Evolutionary conservation across 75 land plant species (phyloP).

Genomic region (Chamaecyparis obtusa): DNA sequence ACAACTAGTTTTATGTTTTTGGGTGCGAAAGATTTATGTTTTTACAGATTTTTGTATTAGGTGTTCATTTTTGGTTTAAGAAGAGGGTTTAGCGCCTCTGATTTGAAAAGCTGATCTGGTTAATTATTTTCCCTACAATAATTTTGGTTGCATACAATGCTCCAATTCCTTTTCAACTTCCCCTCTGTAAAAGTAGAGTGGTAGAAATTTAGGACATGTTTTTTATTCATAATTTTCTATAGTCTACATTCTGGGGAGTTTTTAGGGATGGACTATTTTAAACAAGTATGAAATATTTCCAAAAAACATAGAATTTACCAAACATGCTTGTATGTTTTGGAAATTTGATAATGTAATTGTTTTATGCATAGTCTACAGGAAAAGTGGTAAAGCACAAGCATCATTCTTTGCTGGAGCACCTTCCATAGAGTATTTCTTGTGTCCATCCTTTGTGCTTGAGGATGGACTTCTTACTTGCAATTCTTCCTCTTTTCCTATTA

Average conservation of each 20-base stretch:
- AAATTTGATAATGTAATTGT: no score
- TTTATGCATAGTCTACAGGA: not conserved
- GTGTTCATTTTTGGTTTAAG: not conserved
- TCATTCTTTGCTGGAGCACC: constrained; percentile 10
- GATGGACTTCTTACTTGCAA: not conserved
- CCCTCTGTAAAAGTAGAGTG: no score
- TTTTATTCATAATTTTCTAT: no score
- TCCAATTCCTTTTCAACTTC: not conserved
- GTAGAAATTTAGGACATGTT: not conserved
- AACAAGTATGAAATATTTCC: not conserved
- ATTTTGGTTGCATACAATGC: not conserved
- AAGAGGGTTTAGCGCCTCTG: not conserved
- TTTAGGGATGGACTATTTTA: not conserved
- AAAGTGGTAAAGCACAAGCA: constrained; percentile 22
- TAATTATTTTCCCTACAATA: not conserved
- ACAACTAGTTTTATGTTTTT: not conserved
- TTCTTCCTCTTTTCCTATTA: constrained; percentile 9
- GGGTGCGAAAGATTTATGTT: not conserved
- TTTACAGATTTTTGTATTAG: not conserved
- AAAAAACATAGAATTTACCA: not conserved
- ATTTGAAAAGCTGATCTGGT: not conserved
- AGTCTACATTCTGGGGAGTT: not conserved
- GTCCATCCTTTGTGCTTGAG: constrained; percentile 12
- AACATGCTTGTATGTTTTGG: not conserved
- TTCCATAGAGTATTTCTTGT: not conserved